phyloP scores from a whole-genome alignment of 352 stramenopile genomes.

The Phytophthora pisi region DNA sequence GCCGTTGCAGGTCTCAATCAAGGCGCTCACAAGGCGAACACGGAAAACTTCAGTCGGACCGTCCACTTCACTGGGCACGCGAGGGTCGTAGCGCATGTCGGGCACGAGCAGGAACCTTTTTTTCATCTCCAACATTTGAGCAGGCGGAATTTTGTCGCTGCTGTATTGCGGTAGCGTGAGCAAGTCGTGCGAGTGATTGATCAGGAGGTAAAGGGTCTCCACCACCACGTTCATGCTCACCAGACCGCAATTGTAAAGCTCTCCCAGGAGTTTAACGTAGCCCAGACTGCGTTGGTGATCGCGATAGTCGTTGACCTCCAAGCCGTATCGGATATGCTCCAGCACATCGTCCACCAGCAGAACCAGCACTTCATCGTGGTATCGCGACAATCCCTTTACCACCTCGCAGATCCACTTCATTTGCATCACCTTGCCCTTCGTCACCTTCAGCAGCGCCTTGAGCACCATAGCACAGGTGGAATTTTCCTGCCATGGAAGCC shows the following conservation, averaged over 20 bases:
- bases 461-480: conserved; percentile 75
- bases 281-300: conserved; percentile 95
- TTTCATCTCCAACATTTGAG: conserved; percentile 67
- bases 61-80: conserved; percentile 91
- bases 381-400: conserved; percentile 81
- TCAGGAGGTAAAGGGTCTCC: conserved; percentile 93
- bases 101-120: conserved; percentile 69
- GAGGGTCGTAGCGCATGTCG: conserved; percentile 84
- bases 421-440: conserved; percentile 88
- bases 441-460: conserved; percentile 94
- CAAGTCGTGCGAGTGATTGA: conserved; percentile 96
- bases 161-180: conserved; percentile 66
- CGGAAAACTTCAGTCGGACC: conserved; percentile 93
- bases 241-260: conserved; percentile 93
- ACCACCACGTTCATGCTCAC: conserved; percentile 93
- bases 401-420: conserved; percentile 90
- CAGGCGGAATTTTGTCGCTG: conserved; percentile 28
- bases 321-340: conserved; percentile 90
- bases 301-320: conserved; percentile 91
- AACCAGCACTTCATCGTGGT: conserved; percentile 92
- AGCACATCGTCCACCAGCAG: conserved; percentile 94
- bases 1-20: conserved; percentile 90
- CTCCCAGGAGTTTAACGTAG: conserved; percentile 92
- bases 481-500: conserved; percentile 90
- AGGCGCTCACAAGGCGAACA: conserved; percentile 92